Evolutionary conservation across 139 green algal species (phyloP).

Genomic region (Trebouxia sp.): DNA sequence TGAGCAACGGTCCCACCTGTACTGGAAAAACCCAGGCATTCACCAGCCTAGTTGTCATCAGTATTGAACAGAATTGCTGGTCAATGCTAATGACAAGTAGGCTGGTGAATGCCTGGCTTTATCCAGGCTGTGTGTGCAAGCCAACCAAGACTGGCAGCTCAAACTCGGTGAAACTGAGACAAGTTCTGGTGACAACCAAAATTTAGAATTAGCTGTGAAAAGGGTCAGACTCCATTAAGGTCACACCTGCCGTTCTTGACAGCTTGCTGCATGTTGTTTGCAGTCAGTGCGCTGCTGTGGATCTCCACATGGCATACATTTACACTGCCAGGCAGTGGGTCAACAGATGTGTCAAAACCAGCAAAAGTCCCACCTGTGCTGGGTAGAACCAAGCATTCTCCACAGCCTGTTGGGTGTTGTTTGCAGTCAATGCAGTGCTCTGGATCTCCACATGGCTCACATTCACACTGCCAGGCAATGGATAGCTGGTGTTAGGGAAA

Average conservation of each 20-base stretch:
- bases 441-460: constrained; percentile 15
- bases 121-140: no score
- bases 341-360: no score
- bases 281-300: constrained; percentile 37
- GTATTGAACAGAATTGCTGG: no score
- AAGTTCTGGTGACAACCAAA: no score
- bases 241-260: no score
- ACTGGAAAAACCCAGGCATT: background rate
- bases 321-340: background rate
- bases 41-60: no score
- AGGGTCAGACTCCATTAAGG: no score
- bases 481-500: background rate
- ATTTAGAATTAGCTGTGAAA: no score
- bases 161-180: no score
- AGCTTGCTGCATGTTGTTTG: constrained; percentile 2
- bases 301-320: background rate
- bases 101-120: no score
- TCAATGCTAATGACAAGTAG: no score
- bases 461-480: background rate
- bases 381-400: constrained; percentile 2
- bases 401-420: constrained; percentile 20
- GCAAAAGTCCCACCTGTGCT: background rate
- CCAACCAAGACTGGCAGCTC: no score
- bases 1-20: background rate
- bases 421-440: constrained; percentile 32